Evolutionary conservation across 2,329 filamentous ascomycete species (phyloP), one percentile per base, ranked within the genome.

Genomic region (Cordyceps tenuipes): DNA sequence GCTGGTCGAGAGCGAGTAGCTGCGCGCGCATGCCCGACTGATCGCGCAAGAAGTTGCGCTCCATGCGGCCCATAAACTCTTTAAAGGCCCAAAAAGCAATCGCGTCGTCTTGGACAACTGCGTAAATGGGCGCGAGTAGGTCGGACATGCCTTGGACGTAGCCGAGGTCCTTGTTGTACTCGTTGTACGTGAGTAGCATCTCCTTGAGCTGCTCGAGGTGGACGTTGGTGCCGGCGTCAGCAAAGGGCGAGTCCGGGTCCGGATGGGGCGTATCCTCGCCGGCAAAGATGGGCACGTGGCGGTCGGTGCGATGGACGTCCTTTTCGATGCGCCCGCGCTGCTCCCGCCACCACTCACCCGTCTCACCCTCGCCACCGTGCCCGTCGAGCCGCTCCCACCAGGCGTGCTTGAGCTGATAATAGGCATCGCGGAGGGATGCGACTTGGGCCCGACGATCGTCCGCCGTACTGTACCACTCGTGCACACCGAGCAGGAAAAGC

Each of bases 81-180:
- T 93, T 88, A 71, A 99, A 99, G 0, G 83, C 91, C 94, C 94
- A 99, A 69, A 99, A 99, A 5, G 94, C 94, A 19, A 97, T 81
- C 0, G 94, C 93, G 70, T 99, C 94, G 70, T 99, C 95, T 75
- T 99, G 94, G 76, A 97, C 88, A 23, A 99, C 91, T 4, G 94
- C 94, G 69, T 99, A 99, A 62, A 99, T 91, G 2, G 94, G 94
- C 0, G 94, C 91, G 9, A 99, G 83, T 1, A 99, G 83, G 73
- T 99, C 94, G 13, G 91, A 97, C 94, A 99, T 99, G 63, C 94
- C 94, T 76, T 99, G 94, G 1, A 99, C 94, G 70, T 99, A 99
- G 53, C 95, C 94, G 3, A 99, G 82, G 61, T 94, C 90, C 62
- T 86, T 89, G 76, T 99, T 99, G 75, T 95, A 95, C 75, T 99